Percentiles rank a stretch among this genome's conserved stretches.
phyloP scores from a whole-genome alignment of 257 asterid species.

The Petrea volubilis region DNA sequence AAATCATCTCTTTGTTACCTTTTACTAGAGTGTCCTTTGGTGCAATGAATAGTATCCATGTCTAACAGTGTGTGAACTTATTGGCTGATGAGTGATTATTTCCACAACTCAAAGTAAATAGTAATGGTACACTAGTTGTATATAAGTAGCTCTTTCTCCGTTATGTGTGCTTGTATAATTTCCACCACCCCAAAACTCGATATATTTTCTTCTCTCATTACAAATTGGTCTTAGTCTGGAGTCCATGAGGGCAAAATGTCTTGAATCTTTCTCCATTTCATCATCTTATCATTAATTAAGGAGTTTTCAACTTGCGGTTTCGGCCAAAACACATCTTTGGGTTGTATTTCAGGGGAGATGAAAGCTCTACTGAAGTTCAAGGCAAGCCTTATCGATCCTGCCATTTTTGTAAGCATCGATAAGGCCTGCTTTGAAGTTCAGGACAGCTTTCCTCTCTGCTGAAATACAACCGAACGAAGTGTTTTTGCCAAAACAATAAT shows the following conservation, averaged over 20 bases:
- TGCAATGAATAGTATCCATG: no score
- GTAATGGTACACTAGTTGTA: no score
- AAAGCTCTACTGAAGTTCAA: background rate
- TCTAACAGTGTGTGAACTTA: no score
- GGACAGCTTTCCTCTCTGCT: background rate
- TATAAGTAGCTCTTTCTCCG: no score
- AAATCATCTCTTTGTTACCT: no score
- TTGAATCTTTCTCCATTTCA: background rate
- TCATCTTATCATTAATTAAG: background rate
- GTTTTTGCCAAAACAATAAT: background rate
- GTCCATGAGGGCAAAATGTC: background rate
- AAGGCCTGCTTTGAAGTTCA: background rate
- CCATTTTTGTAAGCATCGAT: background rate
- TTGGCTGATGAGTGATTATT: no score
- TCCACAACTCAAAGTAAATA: no score
- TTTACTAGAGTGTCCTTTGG: no score
- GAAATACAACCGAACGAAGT: background rate
- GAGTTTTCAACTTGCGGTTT: background rate
- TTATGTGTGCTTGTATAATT: no score
- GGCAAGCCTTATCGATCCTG: background rate
- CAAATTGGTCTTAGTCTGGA: no score
- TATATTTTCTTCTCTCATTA: no score
- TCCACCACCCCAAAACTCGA: no score
- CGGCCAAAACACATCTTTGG: background rate
- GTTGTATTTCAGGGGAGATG: background rate